Evolutionary conservation across 306 rosid species (phyloP), one percentile per base, ranked within the genome.

Genomic region (Pyrus bretschneideri): DNA sequence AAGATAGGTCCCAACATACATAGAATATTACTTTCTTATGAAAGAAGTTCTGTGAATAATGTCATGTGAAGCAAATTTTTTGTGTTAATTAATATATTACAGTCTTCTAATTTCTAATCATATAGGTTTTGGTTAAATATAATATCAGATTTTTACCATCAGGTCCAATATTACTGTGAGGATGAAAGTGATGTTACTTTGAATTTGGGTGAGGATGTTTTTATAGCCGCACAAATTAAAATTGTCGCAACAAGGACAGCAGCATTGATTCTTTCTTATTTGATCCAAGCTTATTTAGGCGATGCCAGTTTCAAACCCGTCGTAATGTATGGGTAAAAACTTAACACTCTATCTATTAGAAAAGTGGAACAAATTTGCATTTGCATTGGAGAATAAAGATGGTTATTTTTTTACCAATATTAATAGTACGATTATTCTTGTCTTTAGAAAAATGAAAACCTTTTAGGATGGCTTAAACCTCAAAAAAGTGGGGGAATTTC

Each of bases 201-300:
- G 1, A 55, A 29, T 15, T 25, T 5, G 11, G 11, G 78, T 61
- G 13, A 15, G 21, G 49, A 49, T 25, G 23, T 72, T 77, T 70
- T 25, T 55, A 66, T 72, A 49, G 78, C 75, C 83, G 49, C 67
- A 81, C 67, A 35, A 35, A 35, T 35, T 35, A 3, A 81, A 76
- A 35, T 31, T 55, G 71, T 61, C 25, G 14, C 17, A 55, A 22
- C 21, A 69, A 40, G 59, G 59, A 67, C 45, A 25, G 0, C 27
- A 68, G 81, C 74, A 85, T 85, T 11, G 77, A 78, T 85, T 74
- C 85, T 82, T 14, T 27, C 15, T 54, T 11, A 25, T 40, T 73
- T 44, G 57, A 8, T 73, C 23, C 58, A 73, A 9, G 57, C 63
- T 25, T 5, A 22, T n/a, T 60, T 71, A 51, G 70, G n/a, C 1